Conservation (phyloP, 495 filamentous ascomycete species). For the Hypoxylon perforatum region DNA sequence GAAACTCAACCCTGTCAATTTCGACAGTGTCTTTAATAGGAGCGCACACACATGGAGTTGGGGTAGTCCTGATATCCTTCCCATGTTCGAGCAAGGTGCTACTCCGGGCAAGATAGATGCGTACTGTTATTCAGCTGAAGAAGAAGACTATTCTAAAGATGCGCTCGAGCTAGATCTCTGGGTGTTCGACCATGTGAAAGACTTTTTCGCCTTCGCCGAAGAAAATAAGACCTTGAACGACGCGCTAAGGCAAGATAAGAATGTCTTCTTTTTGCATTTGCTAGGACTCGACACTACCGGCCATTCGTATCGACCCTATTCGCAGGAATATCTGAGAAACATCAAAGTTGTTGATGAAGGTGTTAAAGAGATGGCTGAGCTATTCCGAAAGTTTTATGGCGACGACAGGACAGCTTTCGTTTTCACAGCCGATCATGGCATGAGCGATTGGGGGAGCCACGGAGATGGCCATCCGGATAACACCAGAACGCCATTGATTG, state of each 20-base stretch:
- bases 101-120: conserved; percentile 87
- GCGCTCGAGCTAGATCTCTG: conserved; percentile 86
- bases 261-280: conserved; percentile 96
- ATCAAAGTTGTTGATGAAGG: conserved; percentile 94
- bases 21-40: conserved; percentile 98
- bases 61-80: conserved; percentile 97
- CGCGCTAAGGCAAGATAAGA: conserved; percentile 80
- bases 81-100: conserved; percentile 96
- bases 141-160: conserved; percentile 89
- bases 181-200: conserved; percentile 95
- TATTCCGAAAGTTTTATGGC: conserved; percentile 90
- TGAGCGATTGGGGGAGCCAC: conserved; percentile 98
- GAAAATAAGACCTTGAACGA: conserved; percentile 79
- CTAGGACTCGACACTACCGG: conserved; percentile 96
- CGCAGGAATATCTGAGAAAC: conserved; percentile 93
- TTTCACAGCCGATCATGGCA: conserved; percentile 98
- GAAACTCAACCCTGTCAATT: conserved; percentile 98
- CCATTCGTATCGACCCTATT: conserved; percentile 89
- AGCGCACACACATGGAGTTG: conserved; percentile 98
- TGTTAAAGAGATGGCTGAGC: conserved; percentile 79
- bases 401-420: conserved; percentile 94
- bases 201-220: conserved; percentile 81
- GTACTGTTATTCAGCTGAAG: conserved; percentile 82
- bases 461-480: conserved; percentile 98
- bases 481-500: conserved; percentile 91